These are phyloP conservation scores for Fusarium scirpi DNA, from an alignment of 2,329 filamentous ascomycete species.

Conservation along the genomic window DNA sequence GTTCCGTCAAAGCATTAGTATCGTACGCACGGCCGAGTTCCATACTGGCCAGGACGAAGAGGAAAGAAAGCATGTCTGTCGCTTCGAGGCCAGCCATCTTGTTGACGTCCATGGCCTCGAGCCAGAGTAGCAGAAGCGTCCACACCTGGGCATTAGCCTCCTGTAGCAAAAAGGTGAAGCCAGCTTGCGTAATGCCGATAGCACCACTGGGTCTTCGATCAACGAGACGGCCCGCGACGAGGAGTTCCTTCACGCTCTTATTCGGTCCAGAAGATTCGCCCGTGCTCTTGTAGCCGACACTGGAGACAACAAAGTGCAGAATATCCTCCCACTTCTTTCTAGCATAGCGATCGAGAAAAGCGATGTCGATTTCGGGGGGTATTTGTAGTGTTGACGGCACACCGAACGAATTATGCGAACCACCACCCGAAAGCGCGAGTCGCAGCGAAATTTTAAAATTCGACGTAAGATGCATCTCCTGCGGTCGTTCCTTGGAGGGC, in stretches of 20 bases:
- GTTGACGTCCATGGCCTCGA: conserved; percentile 78
- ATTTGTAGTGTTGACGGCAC: conserved; percentile 78
- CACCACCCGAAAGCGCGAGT: conserved; percentile 87
- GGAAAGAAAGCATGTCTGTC: conserved; percentile 93
- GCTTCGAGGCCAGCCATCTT: conserved; percentile 78
- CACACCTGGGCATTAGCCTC: conserved; percentile 97
- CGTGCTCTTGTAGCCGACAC: conserved; percentile 67
- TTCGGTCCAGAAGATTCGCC: conserved; percentile 68
- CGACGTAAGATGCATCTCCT: conserved; percentile 80
- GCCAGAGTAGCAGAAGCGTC: conserved; percentile 92
- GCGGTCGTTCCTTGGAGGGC: conserved; percentile 70
- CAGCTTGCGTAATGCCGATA: conserved; percentile 87
- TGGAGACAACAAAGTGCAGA: conserved; percentile 92
- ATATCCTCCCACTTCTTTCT: conserved; percentile 95
- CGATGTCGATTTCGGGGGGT: conserved; percentile 72
- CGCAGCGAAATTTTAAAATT: conserved; percentile 88
- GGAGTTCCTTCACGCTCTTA: conserved; percentile 83
- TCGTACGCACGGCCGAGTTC: conserved; percentile 93
- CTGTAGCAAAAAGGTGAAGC: conserved; percentile 94
- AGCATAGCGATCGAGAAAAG: conserved; percentile 86
- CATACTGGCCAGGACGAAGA: conserved; percentile 93
- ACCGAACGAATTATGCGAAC: conserved; percentile 88
- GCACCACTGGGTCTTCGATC: conserved; percentile 72
- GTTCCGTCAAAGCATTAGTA: conserved; percentile 82
- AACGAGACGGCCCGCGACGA: conserved; percentile 85